phyloP scores from a whole-genome alignment of 2,329 filamentous ascomycete species.

The Ceratocystis albifundus region DNA sequence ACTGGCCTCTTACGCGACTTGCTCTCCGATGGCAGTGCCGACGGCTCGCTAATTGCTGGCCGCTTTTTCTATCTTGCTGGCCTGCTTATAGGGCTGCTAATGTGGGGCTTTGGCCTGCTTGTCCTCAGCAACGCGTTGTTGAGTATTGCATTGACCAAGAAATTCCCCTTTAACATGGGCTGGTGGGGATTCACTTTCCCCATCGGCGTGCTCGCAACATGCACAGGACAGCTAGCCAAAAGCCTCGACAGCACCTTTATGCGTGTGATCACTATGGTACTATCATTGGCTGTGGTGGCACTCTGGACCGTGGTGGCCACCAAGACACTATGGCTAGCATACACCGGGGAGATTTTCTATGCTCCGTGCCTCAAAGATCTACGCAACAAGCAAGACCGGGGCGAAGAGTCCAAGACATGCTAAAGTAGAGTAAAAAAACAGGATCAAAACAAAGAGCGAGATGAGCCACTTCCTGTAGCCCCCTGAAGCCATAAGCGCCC shows the following conservation, averaged over 20 bases:
- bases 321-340: conserved; percentile 32
- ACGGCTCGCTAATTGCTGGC: conserved; percentile 48
- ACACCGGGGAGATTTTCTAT: conserved; percentile 36
- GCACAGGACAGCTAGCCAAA: conserved; percentile 32
- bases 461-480: no score
- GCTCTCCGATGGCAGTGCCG: conserved; percentile 31
- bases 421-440: background rate
- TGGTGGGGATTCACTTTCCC: conserved; percentile 41
- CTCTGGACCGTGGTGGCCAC: conserved; percentile 35
- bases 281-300: conserved; percentile 33
- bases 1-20: conserved; percentile 35
- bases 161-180: conserved; percentile 37
- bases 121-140: conserved; percentile 37
- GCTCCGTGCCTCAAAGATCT: conserved; percentile 33
- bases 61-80: conserved; percentile 30
- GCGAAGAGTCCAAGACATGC: conserved; percentile 13
- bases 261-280: conserved; percentile 32
- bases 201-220: conserved; percentile 36
- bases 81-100: conserved; percentile 30
- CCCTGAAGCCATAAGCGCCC: no score
- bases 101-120: conserved; percentile 38
- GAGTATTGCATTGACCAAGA: conserved; percentile 33
- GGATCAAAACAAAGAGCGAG: no score
- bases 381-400: conserved; percentile 28
- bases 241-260: conserved; percentile 37